These are phyloP conservation scores for Beauveria caledonica DNA, from an alignment of 2,329 filamentous ascomycete genomes.

Conservation along the genomic window DNA sequence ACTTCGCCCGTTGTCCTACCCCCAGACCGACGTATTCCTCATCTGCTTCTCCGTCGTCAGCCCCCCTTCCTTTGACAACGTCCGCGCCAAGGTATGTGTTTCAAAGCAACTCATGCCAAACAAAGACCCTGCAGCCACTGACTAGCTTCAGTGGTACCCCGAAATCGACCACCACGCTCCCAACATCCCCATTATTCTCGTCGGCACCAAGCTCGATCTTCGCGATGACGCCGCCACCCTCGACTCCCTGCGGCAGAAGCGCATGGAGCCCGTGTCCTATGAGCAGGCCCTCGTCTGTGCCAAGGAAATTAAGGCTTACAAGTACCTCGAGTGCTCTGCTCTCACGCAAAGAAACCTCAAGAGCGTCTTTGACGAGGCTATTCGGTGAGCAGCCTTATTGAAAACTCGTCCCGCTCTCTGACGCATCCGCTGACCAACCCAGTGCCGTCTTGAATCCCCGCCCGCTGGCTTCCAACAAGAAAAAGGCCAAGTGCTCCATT, in stretches of 20 bases:
- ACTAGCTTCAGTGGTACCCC: slow-evolving; percentile 69
- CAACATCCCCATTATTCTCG: slow-evolving; percentile 90
- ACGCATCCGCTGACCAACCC: slow-evolving; percentile 19
- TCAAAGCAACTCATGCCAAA: background rate
- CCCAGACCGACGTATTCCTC: slow-evolving; percentile 95
- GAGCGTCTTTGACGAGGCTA: slow-evolving; percentile 97
- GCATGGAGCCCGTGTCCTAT: slow-evolving; percentile 95
- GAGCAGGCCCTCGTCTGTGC: slow-evolving; percentile 82
- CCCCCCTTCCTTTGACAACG: slow-evolving; percentile 97
- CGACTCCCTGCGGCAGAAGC: slow-evolving; percentile 77
- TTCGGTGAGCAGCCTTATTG: slow-evolving; percentile 58
- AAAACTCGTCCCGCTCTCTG: slow-evolving; percentile 1
- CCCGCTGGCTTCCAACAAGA: slow-evolving; percentile 47
- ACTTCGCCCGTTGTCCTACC: slow-evolving; percentile 89
- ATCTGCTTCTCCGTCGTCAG: slow-evolving; percentile 98
- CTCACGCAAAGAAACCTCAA: slow-evolving; percentile 95
- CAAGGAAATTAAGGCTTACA: slow-evolving; percentile 91
- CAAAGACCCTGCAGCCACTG: background rate
- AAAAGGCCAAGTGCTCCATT: slow-evolving; percentile 62
- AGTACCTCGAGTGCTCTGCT: slow-evolving; percentile 96
- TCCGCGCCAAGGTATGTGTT: slow-evolving; percentile 82
- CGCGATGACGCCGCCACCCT: slow-evolving; percentile 79
- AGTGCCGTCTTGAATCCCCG: slow-evolving; percentile 67
- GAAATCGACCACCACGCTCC: slow-evolving; percentile 97
- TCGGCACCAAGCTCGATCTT: slow-evolving; percentile 94